Evolutionary conservation across 371 early-diverging fungal genomes (phyloP).

Genomic region (Amoeboaphelidium occidentale): DNA sequence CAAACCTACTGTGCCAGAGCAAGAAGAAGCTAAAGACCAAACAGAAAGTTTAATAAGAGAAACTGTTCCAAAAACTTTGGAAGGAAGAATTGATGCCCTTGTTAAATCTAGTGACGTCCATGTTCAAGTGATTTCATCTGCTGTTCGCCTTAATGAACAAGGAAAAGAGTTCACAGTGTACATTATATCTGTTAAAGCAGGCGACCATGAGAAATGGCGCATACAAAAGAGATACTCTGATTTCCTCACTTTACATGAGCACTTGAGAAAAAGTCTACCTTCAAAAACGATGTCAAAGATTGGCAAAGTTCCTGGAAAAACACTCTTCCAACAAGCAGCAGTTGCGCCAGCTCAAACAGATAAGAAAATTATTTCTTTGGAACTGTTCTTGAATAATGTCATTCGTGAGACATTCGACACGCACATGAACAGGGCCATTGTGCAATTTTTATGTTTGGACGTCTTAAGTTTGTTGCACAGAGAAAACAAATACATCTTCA

Average conservation of each 20-base stretch:
- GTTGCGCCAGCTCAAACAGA: constrained; percentile 39
- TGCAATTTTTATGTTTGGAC: constrained; percentile 45
- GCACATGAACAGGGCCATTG: constrained; percentile 33
- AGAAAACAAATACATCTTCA: not conserved
- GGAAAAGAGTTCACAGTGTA: constrained; percentile 10
- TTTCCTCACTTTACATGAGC: constrained; percentile 37
- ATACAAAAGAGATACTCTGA: constrained; percentile 58
- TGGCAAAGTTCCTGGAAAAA: constrained; percentile 49
- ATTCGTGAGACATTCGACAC: constrained; percentile 11
- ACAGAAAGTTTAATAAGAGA: not conserved
- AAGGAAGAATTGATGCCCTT: not conserved
- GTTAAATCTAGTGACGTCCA: not conserved
- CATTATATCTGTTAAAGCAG: constrained; percentile 6
- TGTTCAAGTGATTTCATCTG: constrained; percentile 11
- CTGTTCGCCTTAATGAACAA: constrained; percentile 8
- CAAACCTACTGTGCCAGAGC: too few relatives aligned
- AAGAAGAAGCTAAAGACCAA: too few relatives aligned
- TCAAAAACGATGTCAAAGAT: constrained; percentile 19
- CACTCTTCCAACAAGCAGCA: constrained; percentile 24
- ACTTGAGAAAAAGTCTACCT: constrained; percentile 23
- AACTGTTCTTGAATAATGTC: not conserved
- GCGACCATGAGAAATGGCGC: constrained; percentile 36
- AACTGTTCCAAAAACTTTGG: not conserved
- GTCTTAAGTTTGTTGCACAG: constrained; percentile 17
- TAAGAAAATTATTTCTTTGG: constrained; percentile 6